Evolutionary conservation across 768 basidiomycete species (phyloP), one percentile per base, ranked within the genome.

Genomic region (Favolaschia claudopus): DNA sequence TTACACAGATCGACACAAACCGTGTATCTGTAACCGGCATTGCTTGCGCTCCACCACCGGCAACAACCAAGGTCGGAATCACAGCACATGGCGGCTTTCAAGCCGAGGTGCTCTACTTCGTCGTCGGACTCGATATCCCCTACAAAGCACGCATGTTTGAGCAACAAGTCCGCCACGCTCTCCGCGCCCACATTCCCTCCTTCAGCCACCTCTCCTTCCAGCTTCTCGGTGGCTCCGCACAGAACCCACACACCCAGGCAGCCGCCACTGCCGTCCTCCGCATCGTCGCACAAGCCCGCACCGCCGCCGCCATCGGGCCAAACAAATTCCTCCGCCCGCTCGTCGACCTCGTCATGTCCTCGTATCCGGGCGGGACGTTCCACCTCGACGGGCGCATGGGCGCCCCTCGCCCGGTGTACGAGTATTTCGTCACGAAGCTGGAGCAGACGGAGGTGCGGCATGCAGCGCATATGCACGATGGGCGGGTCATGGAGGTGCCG

Each of bases 11-110:
- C 15, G 63, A 32, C 3, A 29, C 45, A 29, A 33, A 64, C 42
- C 63, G 63, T 15, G 63, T 64, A 25, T 46, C 63, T 19, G 38
- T 64, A 40, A 40, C 53, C n/a, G 58, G 63, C 28, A 37, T 64
- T 25, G n/a, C 42, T 19, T 39, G 13, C 14, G 57, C 63, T 1
- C 63, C 63, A 5, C 58, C 63, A n/a, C 63, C 63, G 1, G 47
- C 63, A 14, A 64, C 63, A 32, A 64, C 63, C 42, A 64, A 64
- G 20, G 58, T 64, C 4, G 63, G 63, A 22, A 39, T 64, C 29
- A 60, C 63, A 6, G 63, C 58, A 7, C 53, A 25, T 50, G 63
- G 63, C 42, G 63, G 63, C 43, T 64, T 60, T 46, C 63, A 64
- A 17, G 58, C 63, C 43, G 58, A 56, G 27, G n/a, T 38, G 42